Percentiles rank a stretch among this genome's conserved stretches.
Conservation (phyloP, 192 early-diverging fungal genomes). For the Coemansia sp. region DNA sequence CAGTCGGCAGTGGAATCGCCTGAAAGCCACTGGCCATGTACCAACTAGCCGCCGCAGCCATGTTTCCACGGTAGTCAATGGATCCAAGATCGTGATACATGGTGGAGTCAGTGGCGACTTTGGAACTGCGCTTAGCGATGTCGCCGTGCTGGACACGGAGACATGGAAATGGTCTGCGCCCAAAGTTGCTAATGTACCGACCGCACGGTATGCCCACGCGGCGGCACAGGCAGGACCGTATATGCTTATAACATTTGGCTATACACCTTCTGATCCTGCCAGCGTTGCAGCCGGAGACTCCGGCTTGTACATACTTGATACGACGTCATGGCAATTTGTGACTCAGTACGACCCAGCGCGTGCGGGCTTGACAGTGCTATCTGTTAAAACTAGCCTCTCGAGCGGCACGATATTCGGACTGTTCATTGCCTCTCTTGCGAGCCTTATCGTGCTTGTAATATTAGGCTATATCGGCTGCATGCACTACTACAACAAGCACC, state of each 20-base stretch:
- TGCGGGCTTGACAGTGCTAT: slow-evolving; percentile 26
- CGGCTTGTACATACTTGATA: slow-evolving; percentile 50
- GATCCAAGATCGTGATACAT: slow-evolving; percentile 41
- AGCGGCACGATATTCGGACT: slow-evolving; percentile 55
- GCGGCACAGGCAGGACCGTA: slow-evolving; percentile 47
- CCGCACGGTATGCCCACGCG: slow-evolving; percentile 45
- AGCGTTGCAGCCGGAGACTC: slow-evolving; percentile 19
- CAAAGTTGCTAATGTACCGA: slow-evolving; percentile 15
- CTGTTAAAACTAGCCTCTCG: slow-evolving; percentile 21
- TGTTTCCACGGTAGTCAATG: slow-evolving; percentile 42
- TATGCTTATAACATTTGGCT: slow-evolving; percentile 48
- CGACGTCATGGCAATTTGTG: slow-evolving; percentile 41
- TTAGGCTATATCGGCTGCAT: slow-evolving; percentile 38
- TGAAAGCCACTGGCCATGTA: slow-evolving; percentile 24
- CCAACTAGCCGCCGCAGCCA: slow-evolving; percentile 39
- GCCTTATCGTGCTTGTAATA: slow-evolving; percentile 34
- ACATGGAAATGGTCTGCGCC: slow-evolving; percentile 50
- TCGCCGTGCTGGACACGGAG: slow-evolving; percentile 50
- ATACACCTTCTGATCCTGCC: neutral
- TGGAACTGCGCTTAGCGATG: slow-evolving; percentile 35
- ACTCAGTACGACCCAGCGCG: slow-evolving; percentile 36
- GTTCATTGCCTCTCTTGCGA: slow-evolving; percentile 36
- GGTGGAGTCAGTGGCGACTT: slow-evolving; percentile 41
- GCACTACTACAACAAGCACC: slow-evolving; percentile 52
- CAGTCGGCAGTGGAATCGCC: slow-evolving; percentile 31